Conservation (phyloP, 2,329 filamentous ascomycete genomes). For the Colletotrichum lentis region DNA sequence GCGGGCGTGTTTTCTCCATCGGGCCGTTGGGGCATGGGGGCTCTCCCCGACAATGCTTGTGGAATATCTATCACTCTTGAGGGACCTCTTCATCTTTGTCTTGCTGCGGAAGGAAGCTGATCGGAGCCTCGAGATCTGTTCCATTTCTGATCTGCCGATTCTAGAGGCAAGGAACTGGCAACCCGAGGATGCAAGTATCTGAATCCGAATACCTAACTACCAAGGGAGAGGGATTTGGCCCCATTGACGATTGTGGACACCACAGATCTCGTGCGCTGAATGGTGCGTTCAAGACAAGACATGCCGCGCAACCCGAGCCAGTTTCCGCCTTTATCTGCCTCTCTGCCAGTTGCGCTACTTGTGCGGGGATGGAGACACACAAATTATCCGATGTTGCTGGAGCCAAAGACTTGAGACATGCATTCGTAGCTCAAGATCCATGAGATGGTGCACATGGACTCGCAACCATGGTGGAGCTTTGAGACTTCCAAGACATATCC, state of each 20-base stretch:
- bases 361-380: not conserved
- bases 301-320: slow-evolving; percentile 24
- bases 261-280: slow-evolving; percentile 5
- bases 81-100: not conserved
- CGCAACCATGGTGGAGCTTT: not conserved
- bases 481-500: not conserved
- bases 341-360: not conserved
- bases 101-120: slow-evolving; percentile 12
- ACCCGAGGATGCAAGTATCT: not conserved
- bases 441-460: not conserved
- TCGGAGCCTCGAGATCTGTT: slow-evolving; percentile 15
- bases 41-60: slow-evolving; percentile 7
- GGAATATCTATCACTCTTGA: slow-evolving; percentile 5
- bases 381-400: not conserved
- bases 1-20: slow-evolving; percentile 18
- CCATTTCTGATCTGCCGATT: slow-evolving; percentile 11
- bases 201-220: not conserved
- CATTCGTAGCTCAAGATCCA: not conserved
- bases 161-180: slow-evolving; percentile 2
- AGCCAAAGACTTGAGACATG: not conserved
- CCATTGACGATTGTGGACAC: slow-evolving; percentile 1
- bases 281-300: slow-evolving; percentile 8
- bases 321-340: not conserved
- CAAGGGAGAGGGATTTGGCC: not conserved
- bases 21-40: not conserved